phyloP scores from a whole-genome alignment of 352 stramenopile genomes.

The Saprolegnia parasitica region DNA sequence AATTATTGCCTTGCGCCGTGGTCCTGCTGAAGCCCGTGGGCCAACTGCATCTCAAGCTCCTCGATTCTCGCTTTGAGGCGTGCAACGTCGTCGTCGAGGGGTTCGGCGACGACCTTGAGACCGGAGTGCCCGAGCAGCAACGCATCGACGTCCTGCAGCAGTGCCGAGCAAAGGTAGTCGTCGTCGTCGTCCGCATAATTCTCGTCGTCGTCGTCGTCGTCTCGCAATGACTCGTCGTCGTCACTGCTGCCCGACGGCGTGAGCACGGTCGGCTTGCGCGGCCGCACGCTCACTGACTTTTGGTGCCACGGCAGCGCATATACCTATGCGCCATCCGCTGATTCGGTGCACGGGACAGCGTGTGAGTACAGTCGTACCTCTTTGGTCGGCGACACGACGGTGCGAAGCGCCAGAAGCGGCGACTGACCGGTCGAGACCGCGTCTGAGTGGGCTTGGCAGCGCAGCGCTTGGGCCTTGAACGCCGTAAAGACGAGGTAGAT shows the following conservation, averaged over 20 bases:
- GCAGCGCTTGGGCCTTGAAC: conserved; percentile 62
- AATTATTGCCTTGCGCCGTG: background rate
- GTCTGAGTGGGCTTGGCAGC: conserved; percentile 42
- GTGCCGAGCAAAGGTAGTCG: background rate
- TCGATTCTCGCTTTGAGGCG: background rate
- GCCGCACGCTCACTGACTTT: background rate
- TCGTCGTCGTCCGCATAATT: background rate
- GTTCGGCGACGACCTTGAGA: background rate
- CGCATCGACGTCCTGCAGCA: conserved; percentile 25
- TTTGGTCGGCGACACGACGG: conserved; percentile 33
- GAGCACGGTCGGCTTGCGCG: background rate
- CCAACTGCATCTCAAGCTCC: conserved; percentile 37
- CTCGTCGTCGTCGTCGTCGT: background rate
- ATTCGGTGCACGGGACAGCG: background rate
- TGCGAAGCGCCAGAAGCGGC: conserved; percentile 63
- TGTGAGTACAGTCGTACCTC: background rate
- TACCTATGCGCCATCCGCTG: background rate
- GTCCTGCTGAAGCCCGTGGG: conserved; percentile 51
- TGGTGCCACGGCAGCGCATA: conserved; percentile 7
- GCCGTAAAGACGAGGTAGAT: conserved; percentile 75
- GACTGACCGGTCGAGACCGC: conserved; percentile 50
- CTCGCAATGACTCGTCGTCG: background rate
- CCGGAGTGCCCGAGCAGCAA: conserved; percentile 5
- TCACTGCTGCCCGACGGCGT: conserved; percentile 4
- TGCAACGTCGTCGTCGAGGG: background rate